A percentile compares a stretch with the other conserved stretches of the same genome.
Evolutionary conservation across 2,329 filamentous ascomycete species (phyloP).

Genomic region (Biscogniauxia marginata): DNA sequence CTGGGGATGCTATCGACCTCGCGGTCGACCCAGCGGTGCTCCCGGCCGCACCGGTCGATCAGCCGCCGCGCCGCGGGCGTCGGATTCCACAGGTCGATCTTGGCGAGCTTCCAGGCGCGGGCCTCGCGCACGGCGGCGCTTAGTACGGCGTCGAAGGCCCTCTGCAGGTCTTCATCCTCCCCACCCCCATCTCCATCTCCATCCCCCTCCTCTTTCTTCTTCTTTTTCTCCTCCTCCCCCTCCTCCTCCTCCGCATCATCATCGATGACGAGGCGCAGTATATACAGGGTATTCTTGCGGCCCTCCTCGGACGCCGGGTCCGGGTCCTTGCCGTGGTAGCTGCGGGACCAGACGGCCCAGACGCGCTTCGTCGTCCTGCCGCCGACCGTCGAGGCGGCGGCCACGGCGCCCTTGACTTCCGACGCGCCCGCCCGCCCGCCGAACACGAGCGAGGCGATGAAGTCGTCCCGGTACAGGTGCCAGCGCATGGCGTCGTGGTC

Average conservation of each 20-base stretch:
- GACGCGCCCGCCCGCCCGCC: slow-evolving; percentile 43
- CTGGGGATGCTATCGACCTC: slow-evolving; percentile 69
- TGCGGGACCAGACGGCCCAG: slow-evolving; percentile 72
- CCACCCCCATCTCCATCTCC: slow-evolving; percentile 2
- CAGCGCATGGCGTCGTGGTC: slow-evolving; percentile 68
- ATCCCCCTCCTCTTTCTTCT: slow-evolving; percentile 37
- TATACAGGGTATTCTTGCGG: slow-evolving; percentile 63
- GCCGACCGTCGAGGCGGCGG: slow-evolving; percentile 33
- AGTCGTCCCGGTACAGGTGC: slow-evolving; percentile 81
- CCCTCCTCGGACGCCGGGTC: slow-evolving; percentile 37
- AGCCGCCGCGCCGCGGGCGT: slow-evolving; percentile 49
- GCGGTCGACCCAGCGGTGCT: slow-evolving; percentile 51
- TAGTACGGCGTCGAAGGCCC: slow-evolving; percentile 62
- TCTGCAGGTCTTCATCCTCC: slow-evolving; percentile 39
- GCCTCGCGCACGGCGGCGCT: slow-evolving; percentile 69
- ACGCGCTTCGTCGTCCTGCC: slow-evolving; percentile 44
- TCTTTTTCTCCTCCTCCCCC: slow-evolving; percentile 41
- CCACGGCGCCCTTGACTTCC: slow-evolving; percentile 68
- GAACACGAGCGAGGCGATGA: slow-evolving; percentile 65
- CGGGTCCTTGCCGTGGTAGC: slow-evolving; percentile 57
- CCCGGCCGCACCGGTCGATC: slow-evolving; percentile 47
- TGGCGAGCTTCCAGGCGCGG: slow-evolving; percentile 64
- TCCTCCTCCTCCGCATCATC: slow-evolving; percentile 53
- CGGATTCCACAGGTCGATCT: slow-evolving; percentile 84
- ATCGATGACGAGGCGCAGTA: slow-evolving; percentile 69